phyloP scores from a whole-genome alignment of 306 rosid species.

The Rosa persica region DNA sequence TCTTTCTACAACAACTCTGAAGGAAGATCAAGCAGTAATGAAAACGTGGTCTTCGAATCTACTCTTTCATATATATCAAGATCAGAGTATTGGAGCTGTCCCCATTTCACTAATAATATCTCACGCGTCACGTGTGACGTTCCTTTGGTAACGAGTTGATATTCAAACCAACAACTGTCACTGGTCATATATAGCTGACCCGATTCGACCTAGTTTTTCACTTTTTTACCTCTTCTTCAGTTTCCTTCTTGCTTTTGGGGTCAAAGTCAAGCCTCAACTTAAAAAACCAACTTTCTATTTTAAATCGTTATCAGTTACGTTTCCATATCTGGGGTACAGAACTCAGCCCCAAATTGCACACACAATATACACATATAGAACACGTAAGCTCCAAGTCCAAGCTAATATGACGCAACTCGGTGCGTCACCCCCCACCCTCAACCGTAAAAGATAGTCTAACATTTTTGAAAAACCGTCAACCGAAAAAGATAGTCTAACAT shows the following conservation, averaged over 20 bases:
- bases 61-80: neutral
- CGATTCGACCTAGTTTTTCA: neutral
- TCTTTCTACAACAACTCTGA: too few relatives aligned
- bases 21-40: too few relatives aligned
- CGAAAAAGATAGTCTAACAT: too few relatives aligned
- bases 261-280: neutral
- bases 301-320: neutral
- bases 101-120: too few relatives aligned
- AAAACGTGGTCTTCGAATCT: neutral
- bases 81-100: neutral
- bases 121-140: constrained; percentile 1
- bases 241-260: neutral
- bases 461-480: too few relatives aligned
- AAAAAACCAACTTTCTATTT: neutral
- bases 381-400: too few relatives aligned
- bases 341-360: neutral
- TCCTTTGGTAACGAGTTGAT: neutral
- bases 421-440: neutral
- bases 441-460: neutral
- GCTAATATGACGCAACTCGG: neutral
- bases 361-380: neutral
- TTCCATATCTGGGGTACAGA: neutral
- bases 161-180: neutral
- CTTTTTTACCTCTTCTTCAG: neutral
- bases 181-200: neutral